Evolutionary conservation across 2,329 filamentous ascomycete genomes (phyloP), one percentile per base, ranked within the genome.

Genomic region (Fusarium buxicola): DNA sequence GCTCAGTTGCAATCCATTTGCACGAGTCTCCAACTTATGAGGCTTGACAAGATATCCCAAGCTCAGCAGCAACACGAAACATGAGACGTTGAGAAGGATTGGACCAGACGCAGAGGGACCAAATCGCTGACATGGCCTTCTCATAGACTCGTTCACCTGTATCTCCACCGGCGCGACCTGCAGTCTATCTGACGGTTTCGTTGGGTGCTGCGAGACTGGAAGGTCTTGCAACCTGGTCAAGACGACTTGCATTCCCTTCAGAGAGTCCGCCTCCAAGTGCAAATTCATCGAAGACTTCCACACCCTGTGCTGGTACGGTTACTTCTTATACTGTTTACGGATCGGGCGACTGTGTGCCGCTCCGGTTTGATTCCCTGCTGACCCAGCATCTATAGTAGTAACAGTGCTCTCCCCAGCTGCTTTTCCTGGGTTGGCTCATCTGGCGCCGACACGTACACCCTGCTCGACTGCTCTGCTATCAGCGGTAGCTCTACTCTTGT

Each of bases 301-400:
- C 43, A 77, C 75, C 4, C 59, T 76, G 13, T 77, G 75, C 69
- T 77, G 75, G 75, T 77, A 65, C 43, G 69, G 41, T 36, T 54
- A 8, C 30, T 35, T 28, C 49, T 15, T 27, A 27, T 10, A 10
- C 8, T 8, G 10, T 24, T 30, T 8, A 18, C 11, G 7, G 13
- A 32, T 21, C n/a, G 12, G 11, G 11, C 15, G 28, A 11, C 12
- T 21, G 5, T 11, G n/a, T 15, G 9, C 13, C 36, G 15, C 21
- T 16, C 16, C 9, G 5, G 3, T 32, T 25, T 6, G 15, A 15
- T 27, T 30, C 10, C 16, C 43, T 50, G 25, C 58, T 68, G 41
- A 69, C 48, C 24, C 18, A 4, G 10, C 8, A 35, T n/a, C 15
- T n/a, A n/a, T 18, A 73, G 69, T 50, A 63, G 50, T 12, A 31